Percentiles rank a stretch among this genome's conserved stretches.
These are phyloP conservation scores for Sphaerulina populicola DNA, from an alignment of 2,329 filamentous ascomycete genomes.

Conservation along the genomic window DNA sequence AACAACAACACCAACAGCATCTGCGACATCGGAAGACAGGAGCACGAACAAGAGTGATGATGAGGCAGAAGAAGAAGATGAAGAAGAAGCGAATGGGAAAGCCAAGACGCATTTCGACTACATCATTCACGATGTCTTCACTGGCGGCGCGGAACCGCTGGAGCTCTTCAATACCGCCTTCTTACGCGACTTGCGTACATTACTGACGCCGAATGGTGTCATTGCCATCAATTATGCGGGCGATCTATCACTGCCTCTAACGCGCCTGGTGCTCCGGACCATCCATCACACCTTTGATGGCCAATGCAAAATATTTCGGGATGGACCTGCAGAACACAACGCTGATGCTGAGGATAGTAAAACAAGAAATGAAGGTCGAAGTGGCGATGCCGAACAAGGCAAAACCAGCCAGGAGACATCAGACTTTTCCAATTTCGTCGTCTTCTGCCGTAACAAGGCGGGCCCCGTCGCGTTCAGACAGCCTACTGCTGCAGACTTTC, in stretches of 20 bases:
- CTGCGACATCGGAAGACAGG: background rate
- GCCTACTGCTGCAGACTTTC: slow-evolving; percentile 15
- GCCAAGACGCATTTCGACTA: slow-evolving; percentile 58
- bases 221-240: slow-evolving; percentile 97
- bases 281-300: slow-evolving; percentile 75
- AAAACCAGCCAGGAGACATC: background rate
- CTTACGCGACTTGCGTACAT: slow-evolving; percentile 56
- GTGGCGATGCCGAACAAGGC: background rate
- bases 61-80: no score
- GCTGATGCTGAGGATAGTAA: slow-evolving; percentile 14
- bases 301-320: slow-evolving; percentile 77
- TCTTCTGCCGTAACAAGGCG: slow-evolving; percentile 73
- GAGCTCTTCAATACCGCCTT: slow-evolving; percentile 84
- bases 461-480: slow-evolving; percentile 4
- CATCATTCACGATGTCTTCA: slow-evolving; percentile 96
- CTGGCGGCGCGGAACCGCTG: slow-evolving; percentile 84
- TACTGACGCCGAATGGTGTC: slow-evolving; percentile 65
- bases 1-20: background rate
- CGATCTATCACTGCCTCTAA: slow-evolving; percentile 68
- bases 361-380: background rate
- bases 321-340: slow-evolving; percentile 46
- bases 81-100: background rate
- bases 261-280: slow-evolving; percentile 71
- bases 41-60: background rate
- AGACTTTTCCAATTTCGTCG: slow-evolving; percentile 89